Conservation (phyloP, 345 rosid genomes). For the Corymbia maculata region DNA sequence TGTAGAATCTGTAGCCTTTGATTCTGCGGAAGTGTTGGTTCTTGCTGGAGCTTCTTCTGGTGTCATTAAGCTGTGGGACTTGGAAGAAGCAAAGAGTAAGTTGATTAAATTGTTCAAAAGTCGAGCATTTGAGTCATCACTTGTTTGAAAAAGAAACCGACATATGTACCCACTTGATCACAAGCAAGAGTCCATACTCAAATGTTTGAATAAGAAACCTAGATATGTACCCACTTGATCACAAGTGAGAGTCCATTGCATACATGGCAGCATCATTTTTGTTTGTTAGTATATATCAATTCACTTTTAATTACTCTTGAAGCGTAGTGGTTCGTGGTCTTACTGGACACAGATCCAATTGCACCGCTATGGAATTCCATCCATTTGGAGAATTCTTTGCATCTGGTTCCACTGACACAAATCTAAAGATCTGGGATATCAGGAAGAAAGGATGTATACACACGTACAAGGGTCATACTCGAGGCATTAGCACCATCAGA, state of each 20-base stretch:
- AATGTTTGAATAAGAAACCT: background rate
- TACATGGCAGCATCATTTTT: background rate
- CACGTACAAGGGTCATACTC: constrained; percentile 88
- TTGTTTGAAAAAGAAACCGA: background rate
- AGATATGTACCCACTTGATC: background rate
- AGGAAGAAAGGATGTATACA: constrained; percentile 95
- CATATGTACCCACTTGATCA: background rate
- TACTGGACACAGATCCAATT: constrained; percentile 88
- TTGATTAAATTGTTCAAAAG: constrained; percentile 4
- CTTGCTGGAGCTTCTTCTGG: constrained; percentile 74
- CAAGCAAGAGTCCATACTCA: background rate
- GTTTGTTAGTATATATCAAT: background rate
- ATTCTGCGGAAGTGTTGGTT: constrained; percentile 56
- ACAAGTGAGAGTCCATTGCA: background rate
- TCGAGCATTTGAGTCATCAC: background rate
- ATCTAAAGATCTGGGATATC: constrained; percentile 86
- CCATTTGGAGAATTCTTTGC: constrained; percentile 98
- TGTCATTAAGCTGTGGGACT: constrained; percentile 68
- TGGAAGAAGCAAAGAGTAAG: constrained; percentile 77
- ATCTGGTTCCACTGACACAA: constrained; percentile 80
- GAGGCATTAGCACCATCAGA: constrained; percentile 64
- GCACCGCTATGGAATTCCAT: constrained; percentile 92
- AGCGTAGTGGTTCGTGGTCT: constrained; percentile 99
- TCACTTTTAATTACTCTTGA: constrained; percentile 44
- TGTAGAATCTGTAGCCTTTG: constrained; percentile 54